phyloP scores from a whole-genome alignment of 2,329 filamentous ascomycete genomes.

The Penicillium nordicum region DNA sequence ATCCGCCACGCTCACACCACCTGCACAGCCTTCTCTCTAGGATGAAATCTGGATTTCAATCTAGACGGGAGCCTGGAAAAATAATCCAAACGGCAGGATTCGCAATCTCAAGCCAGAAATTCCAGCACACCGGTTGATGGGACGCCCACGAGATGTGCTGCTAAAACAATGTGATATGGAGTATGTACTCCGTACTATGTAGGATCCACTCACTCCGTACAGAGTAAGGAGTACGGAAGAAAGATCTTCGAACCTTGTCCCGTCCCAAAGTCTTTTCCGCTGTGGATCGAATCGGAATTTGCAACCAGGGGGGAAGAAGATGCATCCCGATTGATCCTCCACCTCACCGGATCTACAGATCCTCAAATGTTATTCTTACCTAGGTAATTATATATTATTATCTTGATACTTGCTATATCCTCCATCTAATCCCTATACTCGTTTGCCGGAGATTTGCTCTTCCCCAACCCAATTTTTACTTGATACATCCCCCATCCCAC shows the following conservation, averaged over 20 bases:
- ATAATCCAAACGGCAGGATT: background rate
- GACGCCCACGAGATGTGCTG: constrained; percentile 3
- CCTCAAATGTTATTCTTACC: background rate
- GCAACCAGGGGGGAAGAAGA: background rate
- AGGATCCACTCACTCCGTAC: background rate
- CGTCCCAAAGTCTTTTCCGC: background rate
- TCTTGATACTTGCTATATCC: background rate
- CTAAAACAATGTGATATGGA: background rate
- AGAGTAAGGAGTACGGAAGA: background rate
- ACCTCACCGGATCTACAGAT: background rate
- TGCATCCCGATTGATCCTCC: background rate
- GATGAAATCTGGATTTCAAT: background rate
- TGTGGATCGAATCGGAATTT: background rate
- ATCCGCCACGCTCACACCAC: background rate
- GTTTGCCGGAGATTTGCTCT: background rate
- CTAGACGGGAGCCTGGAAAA: background rate
- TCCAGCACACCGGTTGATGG: constrained; percentile 6
- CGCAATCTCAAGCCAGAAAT: background rate
- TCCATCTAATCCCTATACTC: background rate
- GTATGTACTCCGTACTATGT: background rate
- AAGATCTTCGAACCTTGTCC: background rate
- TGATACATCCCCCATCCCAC: background rate
- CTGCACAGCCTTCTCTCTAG: background rate
- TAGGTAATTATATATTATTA: background rate
- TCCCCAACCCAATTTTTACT: background rate